phyloP scores from a whole-genome alignment of 176 grass and related monocot species.

The Oryza brachyantha region DNA sequence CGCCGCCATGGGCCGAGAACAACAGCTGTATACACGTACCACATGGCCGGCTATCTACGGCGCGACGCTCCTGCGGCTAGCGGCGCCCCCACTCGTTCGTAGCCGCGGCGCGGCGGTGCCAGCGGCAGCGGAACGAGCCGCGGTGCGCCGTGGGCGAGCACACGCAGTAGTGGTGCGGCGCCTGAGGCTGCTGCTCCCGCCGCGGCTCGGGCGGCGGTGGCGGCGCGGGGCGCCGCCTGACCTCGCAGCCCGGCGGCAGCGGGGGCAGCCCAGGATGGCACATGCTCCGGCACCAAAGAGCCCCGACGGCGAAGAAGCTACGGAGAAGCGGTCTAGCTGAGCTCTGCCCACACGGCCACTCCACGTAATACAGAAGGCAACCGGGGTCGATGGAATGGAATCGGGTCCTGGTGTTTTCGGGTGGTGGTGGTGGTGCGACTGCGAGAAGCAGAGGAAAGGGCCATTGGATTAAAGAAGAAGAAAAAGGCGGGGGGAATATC shows the following conservation, averaged over 20 bases:
- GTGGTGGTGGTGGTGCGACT: background rate
- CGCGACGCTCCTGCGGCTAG: background rate
- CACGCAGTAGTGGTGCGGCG: constrained; percentile 39
- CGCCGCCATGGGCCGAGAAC: background rate
- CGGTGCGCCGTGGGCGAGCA: constrained; percentile 60
- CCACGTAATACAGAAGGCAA: background rate
- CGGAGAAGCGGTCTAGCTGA: background rate
- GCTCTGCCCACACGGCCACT: background rate
- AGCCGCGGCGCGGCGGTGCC: constrained; percentile 48
- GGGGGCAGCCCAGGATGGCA: constrained; percentile 42
- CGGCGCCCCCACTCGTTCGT: constrained; percentile 38
- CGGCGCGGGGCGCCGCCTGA: constrained; percentile 9
- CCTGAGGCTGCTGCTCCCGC: background rate
- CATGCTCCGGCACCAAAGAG: constrained; percentile 10
- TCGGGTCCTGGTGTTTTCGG: constrained; percentile 5
- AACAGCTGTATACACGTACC: background rate
- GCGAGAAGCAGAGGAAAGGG: too few species aligned
- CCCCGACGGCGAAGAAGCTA: background rate
- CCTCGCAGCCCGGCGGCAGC: constrained; percentile 40
- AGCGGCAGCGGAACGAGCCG: constrained; percentile 70
- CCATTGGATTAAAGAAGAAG: background rate
- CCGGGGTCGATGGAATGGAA: too few species aligned
- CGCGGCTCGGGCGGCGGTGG: background rate
- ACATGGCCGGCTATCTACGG: background rate
- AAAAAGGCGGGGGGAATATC: constrained; percentile 47